These are phyloP conservation scores for Fusarium foetens DNA, from an alignment of 2,329 filamentous ascomycete genomes.

Conservation along the genomic window DNA sequence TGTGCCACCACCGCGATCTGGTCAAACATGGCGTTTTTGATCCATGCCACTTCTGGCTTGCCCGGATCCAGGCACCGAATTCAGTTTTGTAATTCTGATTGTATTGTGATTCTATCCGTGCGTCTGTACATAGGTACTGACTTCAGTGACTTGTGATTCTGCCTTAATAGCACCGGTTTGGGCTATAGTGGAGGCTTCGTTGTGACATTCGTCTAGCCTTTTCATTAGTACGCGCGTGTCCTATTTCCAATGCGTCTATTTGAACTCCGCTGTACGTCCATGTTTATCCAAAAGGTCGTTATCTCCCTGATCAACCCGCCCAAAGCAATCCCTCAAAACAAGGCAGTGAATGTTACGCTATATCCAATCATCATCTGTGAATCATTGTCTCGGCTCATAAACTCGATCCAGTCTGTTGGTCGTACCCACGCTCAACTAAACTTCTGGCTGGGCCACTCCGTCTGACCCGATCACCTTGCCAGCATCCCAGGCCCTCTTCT, in stretches of 20 bases:
- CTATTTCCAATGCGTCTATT: slow-evolving; percentile 9
- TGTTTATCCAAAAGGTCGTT: background rate
- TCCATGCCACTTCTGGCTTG: slow-evolving; percentile 20
- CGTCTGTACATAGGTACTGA: background rate
- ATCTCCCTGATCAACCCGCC: slow-evolving; percentile 1
- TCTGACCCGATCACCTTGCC: slow-evolving; percentile 55
- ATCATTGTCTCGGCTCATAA: slow-evolving; percentile 11
- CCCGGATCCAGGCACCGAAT: slow-evolving; percentile 29
- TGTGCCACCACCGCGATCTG: slow-evolving; percentile 16
- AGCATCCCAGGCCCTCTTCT: slow-evolving; percentile 70
- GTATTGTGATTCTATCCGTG: background rate
- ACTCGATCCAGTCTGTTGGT: slow-evolving; percentile 8
- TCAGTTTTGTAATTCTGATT: background rate
- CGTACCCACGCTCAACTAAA: slow-evolving; percentile 10
- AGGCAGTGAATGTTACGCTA: slow-evolving; percentile 12
- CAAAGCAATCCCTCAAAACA: slow-evolving; percentile 13
- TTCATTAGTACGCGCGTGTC: background rate
- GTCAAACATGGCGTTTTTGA: slow-evolving; percentile 32
- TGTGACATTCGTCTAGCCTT: background rate
- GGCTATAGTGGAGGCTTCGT: slow-evolving; percentile 3
- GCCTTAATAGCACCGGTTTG: slow-evolving; percentile 12
- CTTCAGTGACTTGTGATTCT: background rate
- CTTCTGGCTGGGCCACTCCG: slow-evolving; percentile 19
- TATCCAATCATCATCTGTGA: slow-evolving; percentile 26
- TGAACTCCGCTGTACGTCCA: background rate